Conservation (phyloP, 306 rosid genomes). For the Corylus heterophylla region DNA sequence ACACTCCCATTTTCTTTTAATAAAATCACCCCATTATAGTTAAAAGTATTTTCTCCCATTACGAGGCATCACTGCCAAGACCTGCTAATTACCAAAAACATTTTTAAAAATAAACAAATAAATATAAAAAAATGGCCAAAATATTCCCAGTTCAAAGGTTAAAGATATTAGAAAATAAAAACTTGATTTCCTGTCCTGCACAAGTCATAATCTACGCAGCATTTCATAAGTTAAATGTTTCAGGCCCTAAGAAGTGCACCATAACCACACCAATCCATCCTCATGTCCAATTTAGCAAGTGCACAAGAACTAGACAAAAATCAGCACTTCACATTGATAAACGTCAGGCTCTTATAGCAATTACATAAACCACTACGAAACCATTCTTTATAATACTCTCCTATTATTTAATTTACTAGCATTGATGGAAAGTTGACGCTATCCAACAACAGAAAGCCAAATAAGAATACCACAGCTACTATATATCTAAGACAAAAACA, state of each 20-base stretch:
- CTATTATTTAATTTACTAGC: background rate
- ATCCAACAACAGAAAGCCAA: background rate
- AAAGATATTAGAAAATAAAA: too few species aligned
- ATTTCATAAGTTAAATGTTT: too few species aligned
- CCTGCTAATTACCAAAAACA: too few species aligned
- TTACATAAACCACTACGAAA: background rate
- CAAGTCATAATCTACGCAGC: too few species aligned
- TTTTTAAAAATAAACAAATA: too few species aligned
- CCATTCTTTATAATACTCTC: background rate
- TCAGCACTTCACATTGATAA: background rate
- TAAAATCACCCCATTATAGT: background rate
- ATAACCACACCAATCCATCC: background rate
- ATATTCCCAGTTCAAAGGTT: too few species aligned
- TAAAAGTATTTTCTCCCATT: background rate
- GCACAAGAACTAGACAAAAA: background rate
- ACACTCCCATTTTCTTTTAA: background rate
- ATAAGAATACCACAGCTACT: constrained; percentile 15
- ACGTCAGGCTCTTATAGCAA: background rate
- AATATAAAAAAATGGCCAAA: too few species aligned
- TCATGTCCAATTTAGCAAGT: background rate
- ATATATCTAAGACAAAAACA: constrained; percentile 10
- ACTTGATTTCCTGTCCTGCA: too few species aligned
- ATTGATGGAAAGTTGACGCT: background rate
- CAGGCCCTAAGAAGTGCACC: too few species aligned
- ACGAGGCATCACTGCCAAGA: too few species aligned